Evolutionary conservation across 164 flowering plant genomes (phyloP).

Genomic region (Chimonanthus salicifolius): DNA sequence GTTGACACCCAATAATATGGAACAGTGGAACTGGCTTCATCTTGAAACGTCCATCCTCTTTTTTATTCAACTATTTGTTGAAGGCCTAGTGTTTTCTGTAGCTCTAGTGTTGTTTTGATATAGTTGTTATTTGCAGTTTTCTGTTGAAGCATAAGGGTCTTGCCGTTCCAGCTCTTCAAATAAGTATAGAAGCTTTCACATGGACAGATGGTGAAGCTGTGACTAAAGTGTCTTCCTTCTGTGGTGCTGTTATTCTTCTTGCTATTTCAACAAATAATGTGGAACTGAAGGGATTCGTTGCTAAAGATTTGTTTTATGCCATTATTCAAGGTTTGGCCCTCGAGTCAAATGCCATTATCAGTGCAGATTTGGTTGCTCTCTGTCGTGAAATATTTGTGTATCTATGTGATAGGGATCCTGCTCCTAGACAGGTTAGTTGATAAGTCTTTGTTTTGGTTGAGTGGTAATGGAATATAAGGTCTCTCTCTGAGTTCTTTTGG

Average conservation of each 20-base stretch:
- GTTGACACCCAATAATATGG: not conserved
- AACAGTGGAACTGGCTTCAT: not conserved
- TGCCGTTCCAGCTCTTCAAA: slow-evolving; percentile 66
- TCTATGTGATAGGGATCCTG: slow-evolving; percentile 70
- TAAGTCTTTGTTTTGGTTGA: not conserved
- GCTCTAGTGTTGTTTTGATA: slow-evolving; percentile 5
- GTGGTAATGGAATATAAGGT: not conserved
- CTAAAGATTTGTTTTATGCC: slow-evolving; percentile 74
- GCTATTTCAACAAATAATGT: slow-evolving; percentile 54
- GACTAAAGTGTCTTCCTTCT: slow-evolving; percentile 62
- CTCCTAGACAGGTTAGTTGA: slow-evolving; percentile 74
- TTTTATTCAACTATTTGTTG: too few relatives aligned
- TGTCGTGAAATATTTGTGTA: slow-evolving; percentile 83
- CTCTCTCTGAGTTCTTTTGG: not conserved
- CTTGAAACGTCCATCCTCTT: not conserved
- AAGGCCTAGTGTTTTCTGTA: not conserved
- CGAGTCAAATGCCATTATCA: slow-evolving; percentile 72
- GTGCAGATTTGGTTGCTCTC: slow-evolving; percentile 75
- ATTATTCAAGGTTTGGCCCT: slow-evolving; percentile 71
- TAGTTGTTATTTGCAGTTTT: slow-evolving; percentile 51
- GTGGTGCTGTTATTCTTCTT: slow-evolving; percentile 54
- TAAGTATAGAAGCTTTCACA: slow-evolving; percentile 55
- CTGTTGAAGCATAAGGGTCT: slow-evolving; percentile 53
- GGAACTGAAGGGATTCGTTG: slow-evolving; percentile 72
- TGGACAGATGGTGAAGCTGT: slow-evolving; percentile 93